phyloP scores from a whole-genome alignment of 139 green algal genomes.

The Picochlorum sp. region DNA sequence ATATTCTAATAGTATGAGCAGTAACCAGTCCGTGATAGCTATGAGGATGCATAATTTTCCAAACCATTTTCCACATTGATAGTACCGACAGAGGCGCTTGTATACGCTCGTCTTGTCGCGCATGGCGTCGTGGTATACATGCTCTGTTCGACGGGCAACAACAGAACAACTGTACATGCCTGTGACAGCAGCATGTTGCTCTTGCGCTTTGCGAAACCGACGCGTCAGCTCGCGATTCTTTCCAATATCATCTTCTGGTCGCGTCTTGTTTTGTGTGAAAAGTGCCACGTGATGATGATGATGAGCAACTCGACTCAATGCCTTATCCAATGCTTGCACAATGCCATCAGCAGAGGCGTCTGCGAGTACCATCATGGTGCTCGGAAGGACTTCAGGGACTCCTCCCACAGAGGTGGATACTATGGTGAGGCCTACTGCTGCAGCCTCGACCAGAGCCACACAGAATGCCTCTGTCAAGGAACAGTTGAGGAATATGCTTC shows the following conservation, averaged over 20 bases:
- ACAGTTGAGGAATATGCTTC: conserved; percentile 85
- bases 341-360: conserved; percentile 59
- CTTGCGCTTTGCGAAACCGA: conserved; percentile 3
- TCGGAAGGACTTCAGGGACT: conserved; percentile 90
- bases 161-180: conserved; percentile 86
- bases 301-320: conserved; percentile 24
- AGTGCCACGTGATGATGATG: background rate
- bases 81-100: conserved; percentile 38
- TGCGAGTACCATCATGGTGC: conserved; percentile 75
- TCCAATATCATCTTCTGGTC: background rate
- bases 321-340: conserved; percentile 39
- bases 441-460: conserved; percentile 94
- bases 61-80: conserved; percentile 50
- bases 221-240: background rate
- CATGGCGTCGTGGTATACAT: conserved; percentile 57
- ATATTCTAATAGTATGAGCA: conserved; percentile 29
- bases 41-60: conserved; percentile 62
- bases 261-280: conserved; percentile 14
- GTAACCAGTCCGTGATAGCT: conserved; percentile 42
- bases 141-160: conserved; percentile 68
- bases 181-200: conserved; percentile 49
- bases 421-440: conserved; percentile 71
- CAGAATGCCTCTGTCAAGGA: conserved; percentile 97
- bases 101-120: conserved; percentile 30
- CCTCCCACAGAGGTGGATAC: conserved; percentile 87